A percentile compares a stretch with the other conserved stretches of the same genome.
phyloP scores from a whole-genome alignment of 1,284 basidiomycete species.

The Melanopsichium pennsylvanicum region DNA sequence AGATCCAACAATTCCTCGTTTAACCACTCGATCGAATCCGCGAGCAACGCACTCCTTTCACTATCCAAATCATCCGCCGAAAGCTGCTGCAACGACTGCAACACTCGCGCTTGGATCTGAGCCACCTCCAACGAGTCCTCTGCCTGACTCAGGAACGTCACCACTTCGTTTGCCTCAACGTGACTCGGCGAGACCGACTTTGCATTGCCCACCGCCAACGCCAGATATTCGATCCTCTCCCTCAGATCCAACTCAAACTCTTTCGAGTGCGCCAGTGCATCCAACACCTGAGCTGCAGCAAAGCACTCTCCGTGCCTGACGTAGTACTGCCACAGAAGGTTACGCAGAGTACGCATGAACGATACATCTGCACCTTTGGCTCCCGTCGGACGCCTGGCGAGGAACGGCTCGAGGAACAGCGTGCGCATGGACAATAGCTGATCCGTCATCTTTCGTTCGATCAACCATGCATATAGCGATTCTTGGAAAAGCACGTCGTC shows the following conservation, averaged over 20 bases:
- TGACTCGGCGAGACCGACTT: conserved; percentile 69
- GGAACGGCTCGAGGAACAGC: conserved; percentile 83
- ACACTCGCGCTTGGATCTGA: conserved; percentile 86
- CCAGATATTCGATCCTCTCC: conserved; percentile 62
- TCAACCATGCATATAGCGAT: conserved; percentile 91
- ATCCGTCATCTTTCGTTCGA: conserved; percentile 79
- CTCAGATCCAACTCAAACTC: conserved; percentile 70
- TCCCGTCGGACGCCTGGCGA: conserved; percentile 80
- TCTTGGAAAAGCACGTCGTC: conserved; percentile 94
- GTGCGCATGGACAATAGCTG: conserved; percentile 77
- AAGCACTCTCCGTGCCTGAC: conserved; percentile 74
- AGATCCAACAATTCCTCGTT: conserved; percentile 68
- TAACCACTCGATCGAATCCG: conserved; percentile 66
- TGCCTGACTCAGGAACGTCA: conserved; percentile 87
- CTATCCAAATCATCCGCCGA: conserved; percentile 59
- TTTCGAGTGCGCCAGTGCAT: conserved; percentile 83
- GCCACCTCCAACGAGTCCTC: conserved; percentile 98
- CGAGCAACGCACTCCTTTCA: conserved; percentile 72
- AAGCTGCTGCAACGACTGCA: conserved; percentile 65
- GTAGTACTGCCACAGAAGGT: conserved; percentile 95
- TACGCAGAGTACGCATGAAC: conserved; percentile 70
- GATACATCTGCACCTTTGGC: conserved; percentile 21
- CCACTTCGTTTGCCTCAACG: conserved; percentile 78
- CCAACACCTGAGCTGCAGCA: conserved; percentile 86
- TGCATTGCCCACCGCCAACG: conserved; percentile 88